Conservation (phyloP, 2,329 filamentous ascomycete species). For the Colletotrichum sp. region DNA sequence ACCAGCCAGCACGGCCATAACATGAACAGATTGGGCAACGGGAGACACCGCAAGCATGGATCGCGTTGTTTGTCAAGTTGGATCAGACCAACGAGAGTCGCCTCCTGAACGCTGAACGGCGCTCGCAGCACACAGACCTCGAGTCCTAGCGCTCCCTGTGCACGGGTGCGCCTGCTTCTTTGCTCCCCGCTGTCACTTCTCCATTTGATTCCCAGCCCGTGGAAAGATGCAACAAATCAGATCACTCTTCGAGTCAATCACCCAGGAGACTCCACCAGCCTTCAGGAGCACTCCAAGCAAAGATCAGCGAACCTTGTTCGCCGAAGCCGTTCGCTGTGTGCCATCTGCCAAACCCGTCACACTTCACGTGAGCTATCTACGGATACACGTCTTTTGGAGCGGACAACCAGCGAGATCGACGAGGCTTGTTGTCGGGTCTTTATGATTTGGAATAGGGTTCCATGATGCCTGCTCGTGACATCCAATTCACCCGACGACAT, state of each 20-base stretch:
- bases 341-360: not conserved
- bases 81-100: not conserved
- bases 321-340: not conserved
- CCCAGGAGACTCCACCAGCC: not conserved
- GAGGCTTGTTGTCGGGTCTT: not conserved
- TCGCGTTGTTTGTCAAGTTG: not conserved
- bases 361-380: not conserved
- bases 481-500: not conserved
- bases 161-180: not conserved
- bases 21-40: not conserved
- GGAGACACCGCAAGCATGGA: not conserved
- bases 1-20: not conserved
- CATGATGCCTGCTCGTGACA: not conserved
- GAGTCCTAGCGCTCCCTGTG: not conserved
- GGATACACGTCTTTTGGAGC: not conserved
- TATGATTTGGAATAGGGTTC: not conserved
- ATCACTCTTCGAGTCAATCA: conserved; percentile 10
- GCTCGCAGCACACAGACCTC: not conserved
- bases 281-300: not conserved
- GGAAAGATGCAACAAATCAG: not conserved
- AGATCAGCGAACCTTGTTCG: not conserved
- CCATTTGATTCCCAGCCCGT: not conserved
- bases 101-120: not conserved
- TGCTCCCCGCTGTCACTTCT: not conserved
- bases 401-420: not conserved